Evolutionary conservation across 257 asterid species (phyloP).

Genomic region (Rhazya stricta): DNA sequence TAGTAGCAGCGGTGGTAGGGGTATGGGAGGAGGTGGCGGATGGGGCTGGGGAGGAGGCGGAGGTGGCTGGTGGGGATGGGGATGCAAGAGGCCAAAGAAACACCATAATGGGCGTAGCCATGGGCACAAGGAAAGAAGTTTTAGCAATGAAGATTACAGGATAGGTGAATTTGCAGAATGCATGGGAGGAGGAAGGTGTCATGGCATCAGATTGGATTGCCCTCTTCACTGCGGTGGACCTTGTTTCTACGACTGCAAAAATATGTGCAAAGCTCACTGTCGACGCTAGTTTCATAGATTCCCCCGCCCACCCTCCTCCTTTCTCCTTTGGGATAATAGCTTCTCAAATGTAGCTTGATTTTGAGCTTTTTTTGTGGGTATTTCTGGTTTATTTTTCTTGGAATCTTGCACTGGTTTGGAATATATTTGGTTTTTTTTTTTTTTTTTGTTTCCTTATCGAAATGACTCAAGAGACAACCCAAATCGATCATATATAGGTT

Average conservation of each 20-base stretch:
- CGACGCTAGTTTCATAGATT: conserved; percentile 13
- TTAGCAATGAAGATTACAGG: conserved; percentile 18
- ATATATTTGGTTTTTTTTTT: no score
- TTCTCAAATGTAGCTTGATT: neutral
- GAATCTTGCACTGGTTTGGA: neutral
- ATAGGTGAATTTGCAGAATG: conserved; percentile 50
- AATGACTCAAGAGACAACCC: neutral
- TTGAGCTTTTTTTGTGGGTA: no score
- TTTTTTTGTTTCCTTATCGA: neutral
- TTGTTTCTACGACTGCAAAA: conserved; percentile 43
- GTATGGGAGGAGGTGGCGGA: conserved; percentile 35
- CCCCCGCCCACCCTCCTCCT: no score
- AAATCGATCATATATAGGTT: neutral
- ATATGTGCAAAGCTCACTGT: conserved; percentile 60
- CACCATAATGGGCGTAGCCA: conserved; percentile 1
- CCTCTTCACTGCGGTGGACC: conserved; percentile 56
- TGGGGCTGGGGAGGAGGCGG: conserved; percentile 60
- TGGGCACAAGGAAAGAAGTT: conserved; percentile 12
- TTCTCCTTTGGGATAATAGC: neutral
- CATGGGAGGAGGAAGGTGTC: conserved; percentile 39
- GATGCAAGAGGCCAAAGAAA: conserved; percentile 24
- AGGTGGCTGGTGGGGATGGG: conserved; percentile 46
- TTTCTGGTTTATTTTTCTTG: neutral
- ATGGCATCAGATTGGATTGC: conserved; percentile 44
- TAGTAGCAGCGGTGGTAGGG: conserved; percentile 14